Percentiles rank a stretch among this genome's conserved stretches.
Conservation (phyloP, 2,329 filamentous ascomycete genomes). For the Exophiala sp. region DNA sequence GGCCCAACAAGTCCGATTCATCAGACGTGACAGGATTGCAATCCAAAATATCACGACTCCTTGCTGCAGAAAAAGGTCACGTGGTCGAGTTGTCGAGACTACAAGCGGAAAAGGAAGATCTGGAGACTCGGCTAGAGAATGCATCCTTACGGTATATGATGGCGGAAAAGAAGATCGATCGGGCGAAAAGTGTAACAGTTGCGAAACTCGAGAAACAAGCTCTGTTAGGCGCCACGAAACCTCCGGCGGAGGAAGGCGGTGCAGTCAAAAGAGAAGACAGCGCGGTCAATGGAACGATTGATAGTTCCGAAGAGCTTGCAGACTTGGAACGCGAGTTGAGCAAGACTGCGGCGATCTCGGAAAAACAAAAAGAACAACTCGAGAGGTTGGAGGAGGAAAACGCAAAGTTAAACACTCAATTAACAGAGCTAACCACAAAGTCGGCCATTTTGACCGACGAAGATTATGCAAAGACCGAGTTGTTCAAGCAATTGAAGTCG, state of each 20-base stretch:
- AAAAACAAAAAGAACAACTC: constrained; percentile 85
- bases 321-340: constrained; percentile 73
- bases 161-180: constrained; percentile 90
- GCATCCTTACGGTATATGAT: constrained; percentile 90
- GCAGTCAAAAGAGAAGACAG: constrained; percentile 50
- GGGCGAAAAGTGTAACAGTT: constrained; percentile 81
- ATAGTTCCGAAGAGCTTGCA: constrained; percentile 55
- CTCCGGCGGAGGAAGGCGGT: constrained; percentile 43
- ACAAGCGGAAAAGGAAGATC: constrained; percentile 73
- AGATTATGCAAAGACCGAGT: constrained; percentile 85
- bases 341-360: constrained; percentile 70
- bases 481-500: constrained; percentile 86
- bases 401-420: constrained; percentile 69
- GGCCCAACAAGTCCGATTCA: constrained; percentile 43
- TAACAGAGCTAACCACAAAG: constrained; percentile 67
- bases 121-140: constrained; percentile 81
- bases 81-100: constrained; percentile 72
- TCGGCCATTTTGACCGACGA: constrained; percentile 72
- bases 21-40: constrained; percentile 72
- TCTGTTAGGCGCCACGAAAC: constrained; percentile 60
- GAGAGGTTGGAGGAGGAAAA: constrained; percentile 76
- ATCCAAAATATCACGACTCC: constrained; percentile 66
- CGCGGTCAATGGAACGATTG: constrained; percentile 53
- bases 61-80: constrained; percentile 80
- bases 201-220: constrained; percentile 90